Base-by-base conservation (phyloP, 306 rosid genomes). In the Arachis stenosperma region DNA sequence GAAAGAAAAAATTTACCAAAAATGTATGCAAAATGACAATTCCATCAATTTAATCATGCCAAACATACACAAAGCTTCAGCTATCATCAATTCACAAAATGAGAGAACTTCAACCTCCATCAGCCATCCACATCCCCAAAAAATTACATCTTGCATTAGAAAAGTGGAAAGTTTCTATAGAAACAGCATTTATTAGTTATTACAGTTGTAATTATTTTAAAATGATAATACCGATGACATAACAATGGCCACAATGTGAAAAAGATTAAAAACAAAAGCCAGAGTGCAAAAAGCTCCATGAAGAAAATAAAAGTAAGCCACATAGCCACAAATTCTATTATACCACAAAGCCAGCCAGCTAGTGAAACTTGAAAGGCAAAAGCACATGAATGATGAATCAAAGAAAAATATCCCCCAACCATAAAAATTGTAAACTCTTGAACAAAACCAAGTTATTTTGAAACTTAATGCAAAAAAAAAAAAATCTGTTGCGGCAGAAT, bases 41-140 rank as follows among this genome's bases (percentile, higher is more conserved):
- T 17, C 17, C 17, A 17, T 17, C 17, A 17, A 17, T 17, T 17
- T 17, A 17, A 17, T 17, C 17, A 17, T 17, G 17, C 17, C 17
- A 17, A 17, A 17, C 17, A 17, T 17, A 17, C 17, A 17, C 17
- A 17, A 17, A 17, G 17, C 17, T 17, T 17, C 17, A 17, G 17
- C 17, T 17, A 17, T 17, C 17, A 17, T 17, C 17, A 17, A 17
- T 17, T 17, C 17, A 17, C 17, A 17, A 17, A 17, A 17, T 17
- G 17, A 17, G 17, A 17, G 17, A 17, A 17, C 17, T 17, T 17
- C 17, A 17, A 87, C 90, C 78, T 91, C 97, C 99, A 95, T 95
- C 33, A 95, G 61, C 52, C 96, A 78, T 95, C 99, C 78, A 95
- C 99, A 83, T 91, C 96, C 89, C 99, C 91, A 73, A 44, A 78